A percentile compares a stretch with the other conserved stretches of the same genome.
These are phyloP conservation scores for Curvularia lunata DNA, from an alignment of 2,329 filamentous ascomycete species.

Conservation along the genomic window DNA sequence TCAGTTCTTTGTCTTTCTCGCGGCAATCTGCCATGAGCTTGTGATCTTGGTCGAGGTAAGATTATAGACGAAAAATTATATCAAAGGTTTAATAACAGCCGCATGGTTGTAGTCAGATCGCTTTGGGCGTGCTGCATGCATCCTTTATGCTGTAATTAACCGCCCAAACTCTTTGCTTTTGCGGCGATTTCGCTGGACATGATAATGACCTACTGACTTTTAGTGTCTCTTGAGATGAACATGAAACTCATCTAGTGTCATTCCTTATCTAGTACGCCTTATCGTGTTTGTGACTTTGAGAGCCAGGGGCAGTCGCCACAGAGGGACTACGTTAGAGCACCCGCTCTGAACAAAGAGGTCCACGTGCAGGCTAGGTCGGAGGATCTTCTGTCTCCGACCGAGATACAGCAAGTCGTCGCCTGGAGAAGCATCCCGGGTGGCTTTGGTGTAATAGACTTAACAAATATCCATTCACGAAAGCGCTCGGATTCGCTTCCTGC, in stretches of 20 bases:
- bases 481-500: background rate
- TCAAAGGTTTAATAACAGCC: conserved; percentile 2
- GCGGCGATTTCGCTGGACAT: conserved; percentile 2
- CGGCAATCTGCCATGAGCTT: background rate
- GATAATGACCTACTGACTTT: background rate
- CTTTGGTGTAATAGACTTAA: background rate
- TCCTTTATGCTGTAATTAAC: background rate
- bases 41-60: background rate
- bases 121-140: background rate
- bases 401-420: background rate
- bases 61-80: conserved; percentile 3
- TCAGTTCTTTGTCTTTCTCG: background rate
- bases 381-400: background rate
- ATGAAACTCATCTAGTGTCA: background rate
- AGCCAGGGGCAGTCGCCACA: background rate
- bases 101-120: conserved; percentile 7
- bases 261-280: background rate
- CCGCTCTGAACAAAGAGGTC: background rate
- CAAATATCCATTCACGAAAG: background rate
- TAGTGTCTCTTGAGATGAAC: background rate
- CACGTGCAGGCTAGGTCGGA: background rate
- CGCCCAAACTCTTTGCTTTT: background rate
- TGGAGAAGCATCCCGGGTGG: background rate
- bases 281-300: background rate
- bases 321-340: background rate